Conservation (phyloP, 331 rosid species). For the Spiraea crenata region DNA sequence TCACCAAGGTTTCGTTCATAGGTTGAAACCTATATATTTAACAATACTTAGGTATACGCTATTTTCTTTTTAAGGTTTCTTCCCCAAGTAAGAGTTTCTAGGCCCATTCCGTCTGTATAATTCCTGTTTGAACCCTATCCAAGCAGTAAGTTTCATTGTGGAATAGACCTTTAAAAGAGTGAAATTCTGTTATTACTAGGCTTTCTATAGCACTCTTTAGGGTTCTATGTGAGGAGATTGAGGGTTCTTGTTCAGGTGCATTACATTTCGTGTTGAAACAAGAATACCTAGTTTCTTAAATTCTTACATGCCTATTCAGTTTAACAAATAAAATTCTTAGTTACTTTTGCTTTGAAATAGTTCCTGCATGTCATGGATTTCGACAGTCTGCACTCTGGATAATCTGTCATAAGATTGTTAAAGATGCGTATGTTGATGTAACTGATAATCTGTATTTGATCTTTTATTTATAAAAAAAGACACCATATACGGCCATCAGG, state of each 20-base stretch:
- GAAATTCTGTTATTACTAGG: background rate
- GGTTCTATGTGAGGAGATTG: too few relatives aligned
- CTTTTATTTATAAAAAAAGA: background rate
- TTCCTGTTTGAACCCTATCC: background rate
- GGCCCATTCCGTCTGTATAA: background rate
- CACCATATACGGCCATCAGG: background rate
- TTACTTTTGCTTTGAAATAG: background rate
- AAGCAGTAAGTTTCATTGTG: background rate
- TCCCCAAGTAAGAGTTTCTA: background rate
- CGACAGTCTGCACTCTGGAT: slow-evolving; percentile 16
- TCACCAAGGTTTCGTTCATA: slow-evolving; percentile 3
- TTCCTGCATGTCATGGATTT: background rate
- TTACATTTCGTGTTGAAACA: background rate
- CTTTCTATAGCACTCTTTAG: too few relatives aligned
- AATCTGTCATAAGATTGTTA: slow-evolving; percentile 11
- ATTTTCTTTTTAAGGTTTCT: background rate
- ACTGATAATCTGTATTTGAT: slow-evolving; percentile 5
- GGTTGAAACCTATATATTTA: background rate
- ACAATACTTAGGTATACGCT: background rate
- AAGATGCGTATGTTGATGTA: slow-evolving; percentile 13
- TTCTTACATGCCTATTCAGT: background rate
- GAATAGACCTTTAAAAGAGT: background rate
- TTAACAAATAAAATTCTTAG: background rate
- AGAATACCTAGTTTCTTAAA: background rate
- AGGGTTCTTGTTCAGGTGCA: too few relatives aligned